Evolutionary conservation across 352 stramenopile genomes (phyloP), one percentile per base, ranked within the genome.

Genomic region (Globisporangium solare): DNA sequence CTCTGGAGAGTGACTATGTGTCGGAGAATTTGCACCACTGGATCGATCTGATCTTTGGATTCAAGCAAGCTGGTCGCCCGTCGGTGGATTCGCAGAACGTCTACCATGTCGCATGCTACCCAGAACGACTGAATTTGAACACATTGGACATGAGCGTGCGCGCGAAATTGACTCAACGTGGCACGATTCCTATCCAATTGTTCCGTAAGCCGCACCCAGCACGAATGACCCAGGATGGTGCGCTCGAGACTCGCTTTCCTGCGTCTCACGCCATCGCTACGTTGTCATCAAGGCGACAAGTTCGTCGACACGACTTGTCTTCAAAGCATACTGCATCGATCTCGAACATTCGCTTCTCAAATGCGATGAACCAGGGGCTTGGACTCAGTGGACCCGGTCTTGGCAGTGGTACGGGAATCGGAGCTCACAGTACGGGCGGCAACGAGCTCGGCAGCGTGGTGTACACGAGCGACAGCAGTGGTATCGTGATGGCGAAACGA

Each of bases 41-140:
- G 98, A 97, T 99, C 35, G 97, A 99, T 78, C 82, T 99, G 24
- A 89, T 99, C 24, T 99, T 99, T 74, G 97, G 97, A 0, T 98
- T 85, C 73, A 98, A 99, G 54, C 98, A 99, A 65, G 70, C 76
- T 46, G 95, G 97, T 20, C 67, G 81, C 42, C 66, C 73, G 12
- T 92, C 97, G 0, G 78, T 96, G 18, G 77, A 96, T 50, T 77
- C 82, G 0, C 65, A 92, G 56, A 99, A 99, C 57, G 70, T 98
- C 21, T 99, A 98, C 67, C 81, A 95, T 51, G 85, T 89, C 32
- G 81, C 75, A 1, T 92, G 81, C 52, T 89, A 92, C 47, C 83
- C 83, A 1, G 83, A 94, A 46, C 71, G 73, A 21, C 59, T 94
- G 49, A 81, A 94, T 70, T 60, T 94, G 32, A 68, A 72, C 32